A percentile compares a stretch with the other conserved stretches of the same genome.
These are phyloP conservation scores for Aspergillus thermomutatus DNA, from an alignment of 2,329 filamentous ascomycete species.

Conservation along the genomic window DNA sequence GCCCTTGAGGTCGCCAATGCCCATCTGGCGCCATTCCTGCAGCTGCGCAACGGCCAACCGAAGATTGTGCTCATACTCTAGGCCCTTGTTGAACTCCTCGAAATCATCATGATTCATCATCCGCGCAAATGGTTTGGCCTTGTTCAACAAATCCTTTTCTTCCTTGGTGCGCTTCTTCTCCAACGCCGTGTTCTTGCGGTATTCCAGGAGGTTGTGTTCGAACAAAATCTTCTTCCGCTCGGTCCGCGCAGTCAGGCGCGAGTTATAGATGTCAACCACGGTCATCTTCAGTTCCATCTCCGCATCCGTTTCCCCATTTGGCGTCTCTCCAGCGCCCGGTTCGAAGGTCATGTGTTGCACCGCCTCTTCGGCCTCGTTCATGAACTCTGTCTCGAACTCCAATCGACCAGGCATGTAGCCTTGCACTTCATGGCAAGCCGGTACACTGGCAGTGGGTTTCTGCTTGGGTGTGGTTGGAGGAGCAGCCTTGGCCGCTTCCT, in stretches of 20 bases:
- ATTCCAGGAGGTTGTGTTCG: conserved; percentile 89
- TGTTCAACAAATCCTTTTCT: conserved; percentile 84
- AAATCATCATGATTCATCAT: conserved; percentile 97
- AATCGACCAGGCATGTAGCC: conserved; percentile 97
- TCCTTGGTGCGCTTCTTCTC: conserved; percentile 98
- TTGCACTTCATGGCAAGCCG: conserved; percentile 95
- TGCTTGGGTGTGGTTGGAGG: conserved; percentile 84
- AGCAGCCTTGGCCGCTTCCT: conserved; percentile 80
- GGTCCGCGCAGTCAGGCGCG: conserved; percentile 80
- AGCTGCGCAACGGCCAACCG: conserved; percentile 85
- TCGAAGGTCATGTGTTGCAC: conserved; percentile 99
- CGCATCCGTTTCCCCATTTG: conserved; percentile 83
- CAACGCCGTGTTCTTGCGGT: conserved; percentile 79
- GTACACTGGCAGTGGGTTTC: conserved; percentile 92
- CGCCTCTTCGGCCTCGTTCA: conserved; percentile 96
- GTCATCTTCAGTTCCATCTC: conserved; percentile 98
- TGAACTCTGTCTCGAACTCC: conserved; percentile 96
- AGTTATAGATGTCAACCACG: conserved; percentile 98
- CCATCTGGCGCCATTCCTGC: conserved; percentile 86
- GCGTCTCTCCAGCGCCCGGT: conserved; percentile 87
- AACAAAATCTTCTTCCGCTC: conserved; percentile 97
- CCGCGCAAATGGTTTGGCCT: conserved; percentile 90
- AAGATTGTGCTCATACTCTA: conserved; percentile 88
- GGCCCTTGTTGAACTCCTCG: conserved; percentile 75
- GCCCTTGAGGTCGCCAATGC: conserved; percentile 77